Evolutionary conservation across 306 rosid species (phyloP).

Genomic region (Parietaria judaica): DNA sequence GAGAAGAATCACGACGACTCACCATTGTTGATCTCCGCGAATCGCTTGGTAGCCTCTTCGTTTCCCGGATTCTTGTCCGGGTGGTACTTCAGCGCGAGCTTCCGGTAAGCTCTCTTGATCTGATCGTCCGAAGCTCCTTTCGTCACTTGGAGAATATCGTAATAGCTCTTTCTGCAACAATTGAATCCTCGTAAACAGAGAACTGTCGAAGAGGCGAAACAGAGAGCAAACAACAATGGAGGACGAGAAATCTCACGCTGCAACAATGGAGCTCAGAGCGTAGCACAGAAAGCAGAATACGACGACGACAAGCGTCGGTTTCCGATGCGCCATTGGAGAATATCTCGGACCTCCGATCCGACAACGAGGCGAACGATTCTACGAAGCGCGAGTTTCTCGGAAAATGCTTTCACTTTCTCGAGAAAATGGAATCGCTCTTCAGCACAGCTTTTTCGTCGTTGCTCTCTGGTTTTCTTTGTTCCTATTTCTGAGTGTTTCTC

Average conservation of each 20-base stretch:
- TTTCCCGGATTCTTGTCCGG: conserved; percentile 96
- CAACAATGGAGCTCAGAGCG: conserved; percentile 68
- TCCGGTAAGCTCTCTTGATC: conserved; percentile 92
- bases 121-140: conserved; percentile 87
- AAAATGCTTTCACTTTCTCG: conserved; percentile 8
- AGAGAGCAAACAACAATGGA: background rate
- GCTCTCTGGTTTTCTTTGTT: background rate
- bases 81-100: conserved; percentile 91
- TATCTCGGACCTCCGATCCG: conserved; percentile 10
- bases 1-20: background rate
- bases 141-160: conserved; percentile 74
- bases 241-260: conserved; percentile 36
- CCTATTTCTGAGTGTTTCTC: background rate
- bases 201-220: background rate
- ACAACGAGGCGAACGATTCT: background rate
- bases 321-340: conserved; percentile 58
- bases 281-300: conserved; percentile 50
- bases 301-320: conserved; percentile 37
- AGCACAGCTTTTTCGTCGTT: background rate
- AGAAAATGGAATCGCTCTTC: conserved; percentile 1
- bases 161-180: conserved; percentile 61
- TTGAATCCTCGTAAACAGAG: background rate
- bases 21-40: conserved; percentile 92
- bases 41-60: conserved; percentile 78
- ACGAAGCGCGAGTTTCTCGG: conserved; percentile 1